Percentiles rank a stretch among this genome's conserved stretches.
phyloP scores from a whole-genome alignment of 371 early-diverging fungal genomes.

The Rozella allomycis region DNA sequence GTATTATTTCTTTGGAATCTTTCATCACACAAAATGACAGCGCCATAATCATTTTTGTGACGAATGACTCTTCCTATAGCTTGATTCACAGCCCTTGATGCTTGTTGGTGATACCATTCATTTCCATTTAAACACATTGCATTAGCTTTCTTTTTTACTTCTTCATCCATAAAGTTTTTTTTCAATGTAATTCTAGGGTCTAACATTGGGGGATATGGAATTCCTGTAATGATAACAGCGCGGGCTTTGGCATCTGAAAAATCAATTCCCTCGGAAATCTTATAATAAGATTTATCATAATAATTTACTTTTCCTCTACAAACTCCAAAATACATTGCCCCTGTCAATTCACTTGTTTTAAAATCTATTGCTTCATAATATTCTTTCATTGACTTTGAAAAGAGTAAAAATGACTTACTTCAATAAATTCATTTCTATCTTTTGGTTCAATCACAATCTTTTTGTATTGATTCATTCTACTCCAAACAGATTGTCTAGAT shows the following conservation, averaged over 20 bases:
- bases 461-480: conserved; percentile 8
- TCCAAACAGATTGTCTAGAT: conserved; percentile 12
- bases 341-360: conserved; percentile 9
- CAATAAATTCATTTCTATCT: conserved; percentile 22
- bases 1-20: conserved; percentile 29
- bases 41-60: conserved; percentile 57
- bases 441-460: conserved; percentile 22
- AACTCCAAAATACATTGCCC: conserved; percentile 35
- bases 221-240: conserved; percentile 72
- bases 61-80: conserved; percentile 82
- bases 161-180: conserved; percentile 33
- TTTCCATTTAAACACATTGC: conserved; percentile 16
- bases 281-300: too few species aligned
- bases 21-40: conserved; percentile 42
- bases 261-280: conserved; percentile 88
- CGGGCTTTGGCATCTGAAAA: conserved; percentile 69
- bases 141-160: conserved; percentile 1
- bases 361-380: conserved; percentile 19
- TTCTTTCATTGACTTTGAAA: conserved; percentile 23
- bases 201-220: conserved; percentile 56
- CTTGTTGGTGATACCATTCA: conserved; percentile 68
- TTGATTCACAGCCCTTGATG: conserved; percentile 79
- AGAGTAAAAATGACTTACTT: too few species aligned
- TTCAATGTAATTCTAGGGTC: conserved; percentile 41
- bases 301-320: conserved; percentile 80